These are phyloP conservation scores for Quercus lobata DNA, from an alignment of 331 rosid genomes.

Conservation along the genomic window DNA sequence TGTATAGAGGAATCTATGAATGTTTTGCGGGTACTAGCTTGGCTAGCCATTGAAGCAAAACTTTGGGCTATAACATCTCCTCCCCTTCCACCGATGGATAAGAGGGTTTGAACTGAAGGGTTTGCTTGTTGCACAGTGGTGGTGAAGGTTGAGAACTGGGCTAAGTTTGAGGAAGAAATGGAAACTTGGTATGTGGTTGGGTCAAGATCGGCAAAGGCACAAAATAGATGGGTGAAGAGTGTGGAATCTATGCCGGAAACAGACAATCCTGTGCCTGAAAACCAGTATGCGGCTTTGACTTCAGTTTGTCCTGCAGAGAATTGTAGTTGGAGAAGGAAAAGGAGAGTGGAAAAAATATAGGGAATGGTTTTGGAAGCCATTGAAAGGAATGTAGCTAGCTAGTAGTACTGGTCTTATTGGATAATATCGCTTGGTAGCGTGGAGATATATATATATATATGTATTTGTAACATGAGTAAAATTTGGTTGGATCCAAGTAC, in stretches of 20 bases:
- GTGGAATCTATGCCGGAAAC: slow-evolving; percentile 20
- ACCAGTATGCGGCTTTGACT: slow-evolving; percentile 23
- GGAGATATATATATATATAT: no score
- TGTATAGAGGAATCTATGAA: slow-evolving; percentile 54
- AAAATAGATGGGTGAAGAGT: slow-evolving; percentile 35
- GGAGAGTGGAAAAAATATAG: neutral
- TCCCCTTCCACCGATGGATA: slow-evolving; percentile 35
- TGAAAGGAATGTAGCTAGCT: neutral
- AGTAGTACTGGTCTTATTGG: no score
- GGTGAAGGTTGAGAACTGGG: slow-evolving; percentile 30
- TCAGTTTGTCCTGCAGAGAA: slow-evolving; percentile 5
- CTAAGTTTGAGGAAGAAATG: slow-evolving; percentile 12
- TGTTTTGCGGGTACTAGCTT: slow-evolving; percentile 22
- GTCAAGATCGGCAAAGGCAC: slow-evolving; percentile 35
- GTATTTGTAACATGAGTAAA: no score
- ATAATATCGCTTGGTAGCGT: no score
- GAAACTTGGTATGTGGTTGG: slow-evolving; percentile 13
- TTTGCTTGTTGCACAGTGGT: slow-evolving; percentile 20
- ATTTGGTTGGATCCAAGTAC: no score
- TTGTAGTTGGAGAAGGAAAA: neutral
- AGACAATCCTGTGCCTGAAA: slow-evolving; percentile 8
- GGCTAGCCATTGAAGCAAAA: slow-evolving; percentile 46
- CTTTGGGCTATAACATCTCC: no score
- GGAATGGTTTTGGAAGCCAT: neutral
- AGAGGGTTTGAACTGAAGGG: slow-evolving; percentile 26